These are phyloP conservation scores for Jamesozyma hellenica DNA, from an alignment of 805 yeast species.

Conservation along the genomic window DNA sequence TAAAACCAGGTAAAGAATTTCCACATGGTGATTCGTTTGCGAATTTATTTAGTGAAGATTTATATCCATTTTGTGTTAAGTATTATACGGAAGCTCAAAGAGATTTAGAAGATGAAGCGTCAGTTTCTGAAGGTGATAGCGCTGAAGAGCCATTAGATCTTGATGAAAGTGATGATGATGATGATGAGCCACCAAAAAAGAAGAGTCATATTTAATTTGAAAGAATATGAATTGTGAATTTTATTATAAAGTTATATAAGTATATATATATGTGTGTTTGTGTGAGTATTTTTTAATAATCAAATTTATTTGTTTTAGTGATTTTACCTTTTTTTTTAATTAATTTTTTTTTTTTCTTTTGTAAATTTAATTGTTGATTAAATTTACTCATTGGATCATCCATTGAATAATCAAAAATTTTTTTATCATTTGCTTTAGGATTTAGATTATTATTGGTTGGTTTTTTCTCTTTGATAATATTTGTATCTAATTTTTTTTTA, in stretches of 20 bases:
- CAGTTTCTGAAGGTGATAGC: slow-evolving; percentile 28
- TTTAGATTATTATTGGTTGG: not conserved
- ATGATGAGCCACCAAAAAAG: slow-evolving; percentile 2
- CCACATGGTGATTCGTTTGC: slow-evolving; percentile 75
- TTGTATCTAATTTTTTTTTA: slow-evolving; percentile 13
- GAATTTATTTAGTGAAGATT: slow-evolving; percentile 59
- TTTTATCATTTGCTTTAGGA: slow-evolving; percentile 1
- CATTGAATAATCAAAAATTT: slow-evolving; percentile 10
- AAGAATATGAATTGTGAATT: no score
- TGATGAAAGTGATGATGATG: slow-evolving; percentile 2
- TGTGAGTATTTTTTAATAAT: slow-evolving; percentile 1
- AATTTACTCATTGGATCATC: slow-evolving; percentile 25
- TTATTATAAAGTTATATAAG: not conserved
- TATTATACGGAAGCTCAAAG: slow-evolving; percentile 67
- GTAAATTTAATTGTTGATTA: slow-evolving; percentile 1
- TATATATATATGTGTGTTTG: no score
- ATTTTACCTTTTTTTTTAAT: not conserved
- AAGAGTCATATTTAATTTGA: not conserved
- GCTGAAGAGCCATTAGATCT: slow-evolving; percentile 14
- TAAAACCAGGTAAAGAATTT: slow-evolving; percentile 65
- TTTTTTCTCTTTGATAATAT: slow-evolving; percentile 4
- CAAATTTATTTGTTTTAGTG: not conserved
- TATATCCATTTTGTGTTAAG: slow-evolving; percentile 77
- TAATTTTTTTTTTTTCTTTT: slow-evolving; percentile 1
- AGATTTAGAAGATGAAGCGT: slow-evolving; percentile 49